Conservation (phyloP, 2,329 filamentous ascomycete species). For the Penicillium frequentans region DNA sequence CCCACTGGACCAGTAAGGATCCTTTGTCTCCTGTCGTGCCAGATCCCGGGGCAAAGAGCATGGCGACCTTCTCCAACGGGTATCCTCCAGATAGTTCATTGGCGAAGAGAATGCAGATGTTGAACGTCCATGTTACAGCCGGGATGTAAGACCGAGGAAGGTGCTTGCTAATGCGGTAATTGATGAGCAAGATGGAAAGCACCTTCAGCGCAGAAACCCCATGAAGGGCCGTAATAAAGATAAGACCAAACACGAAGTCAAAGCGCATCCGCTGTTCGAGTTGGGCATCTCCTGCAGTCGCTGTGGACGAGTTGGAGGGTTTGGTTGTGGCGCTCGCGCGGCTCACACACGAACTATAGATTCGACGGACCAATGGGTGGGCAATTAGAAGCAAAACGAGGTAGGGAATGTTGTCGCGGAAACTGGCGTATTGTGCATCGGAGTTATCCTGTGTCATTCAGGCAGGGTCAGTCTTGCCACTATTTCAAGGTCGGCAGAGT, state of each 20-base stretch:
- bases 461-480: conserved; percentile 16
- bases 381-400: conserved; percentile 70
- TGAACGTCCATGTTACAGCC: conserved; percentile 82
- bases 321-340: conserved; percentile 34
- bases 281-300: conserved; percentile 53
- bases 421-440: conserved; percentile 81
- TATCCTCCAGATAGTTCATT: conserved; percentile 87
- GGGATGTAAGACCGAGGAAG: conserved; percentile 73
- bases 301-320: conserved; percentile 17
- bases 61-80: conserved; percentile 63
- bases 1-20: conserved; percentile 59
- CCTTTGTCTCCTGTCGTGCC: conserved; percentile 40
- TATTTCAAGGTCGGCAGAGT: background rate
- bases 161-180: conserved; percentile 74
- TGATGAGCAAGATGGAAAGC: conserved; percentile 73
- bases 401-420: conserved; percentile 82
- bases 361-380: conserved; percentile 74
- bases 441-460: conserved; percentile 70
- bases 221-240: conserved; percentile 78
- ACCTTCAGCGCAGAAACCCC: conserved; percentile 85
- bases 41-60: conserved; percentile 42
- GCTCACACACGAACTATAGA: conserved; percentile 63
- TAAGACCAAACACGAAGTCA: conserved; percentile 75
- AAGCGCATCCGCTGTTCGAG: conserved; percentile 73
- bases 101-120: conserved; percentile 78